A percentile compares a stretch with the other conserved stretches of the same genome.
phyloP scores from a whole-genome alignment of 2,329 filamentous ascomycete species.

The Thermomyces lanuginosus region DNA sequence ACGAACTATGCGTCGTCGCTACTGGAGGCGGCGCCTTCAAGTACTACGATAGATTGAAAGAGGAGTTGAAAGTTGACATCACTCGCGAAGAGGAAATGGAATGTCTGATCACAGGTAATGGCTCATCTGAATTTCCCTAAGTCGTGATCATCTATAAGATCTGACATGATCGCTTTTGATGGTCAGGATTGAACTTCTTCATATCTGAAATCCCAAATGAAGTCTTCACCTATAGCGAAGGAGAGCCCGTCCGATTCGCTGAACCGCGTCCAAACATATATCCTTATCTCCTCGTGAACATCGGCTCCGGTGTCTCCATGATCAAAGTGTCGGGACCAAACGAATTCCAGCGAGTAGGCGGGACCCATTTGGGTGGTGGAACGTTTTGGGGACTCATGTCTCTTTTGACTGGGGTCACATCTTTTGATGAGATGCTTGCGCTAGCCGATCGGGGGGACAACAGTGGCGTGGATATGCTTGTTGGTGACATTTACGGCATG shows the following conservation, averaged over 20 bases:
- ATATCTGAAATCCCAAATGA: slow-evolving; percentile 94
- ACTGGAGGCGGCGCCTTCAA: slow-evolving; percentile 94
- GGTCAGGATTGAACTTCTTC: slow-evolving; percentile 81
- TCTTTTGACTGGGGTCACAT: slow-evolving; percentile 76
- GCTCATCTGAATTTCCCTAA: too few relatives aligned
- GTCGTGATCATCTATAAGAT: background rate
- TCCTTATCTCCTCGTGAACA: slow-evolving; percentile 94
- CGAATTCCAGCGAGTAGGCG: slow-evolving; percentile 77
- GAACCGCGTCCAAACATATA: slow-evolving; percentile 68
- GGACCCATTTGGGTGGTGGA: slow-evolving; percentile 87
- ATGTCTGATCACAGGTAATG: slow-evolving; percentile 74
- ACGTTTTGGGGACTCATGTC: slow-evolving; percentile 92
- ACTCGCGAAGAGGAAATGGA: slow-evolving; percentile 96
- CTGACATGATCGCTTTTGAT: slow-evolving; percentile 1
- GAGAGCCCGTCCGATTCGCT: slow-evolving; percentile 77
- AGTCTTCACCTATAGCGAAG: slow-evolving; percentile 91
- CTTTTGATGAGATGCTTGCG: slow-evolving; percentile 94
- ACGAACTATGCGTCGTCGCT: slow-evolving; percentile 78
- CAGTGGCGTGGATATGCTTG: slow-evolving; percentile 81
- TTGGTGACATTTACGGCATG: slow-evolving; percentile 93
- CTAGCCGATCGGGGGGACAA: slow-evolving; percentile 89
- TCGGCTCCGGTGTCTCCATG: slow-evolving; percentile 91
- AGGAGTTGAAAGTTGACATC: slow-evolving; percentile 72
- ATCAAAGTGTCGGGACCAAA: slow-evolving; percentile 87
- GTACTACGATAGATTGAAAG: slow-evolving; percentile 80